Conservation (phyloP, 371 early-diverging fungal species). For the Batkoa obscura region DNA sequence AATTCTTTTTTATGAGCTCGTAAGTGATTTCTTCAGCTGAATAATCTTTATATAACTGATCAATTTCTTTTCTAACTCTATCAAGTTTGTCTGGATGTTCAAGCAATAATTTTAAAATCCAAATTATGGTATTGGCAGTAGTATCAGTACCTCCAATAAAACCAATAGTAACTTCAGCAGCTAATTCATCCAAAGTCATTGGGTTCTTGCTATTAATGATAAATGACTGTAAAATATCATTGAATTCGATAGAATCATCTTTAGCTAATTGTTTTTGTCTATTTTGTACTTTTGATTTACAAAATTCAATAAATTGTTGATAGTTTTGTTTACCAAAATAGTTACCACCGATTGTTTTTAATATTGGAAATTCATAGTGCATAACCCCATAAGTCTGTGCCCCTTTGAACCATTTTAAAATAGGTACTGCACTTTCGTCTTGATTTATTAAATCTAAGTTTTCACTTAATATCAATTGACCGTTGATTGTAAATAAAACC, state of each 20-base stretch:
- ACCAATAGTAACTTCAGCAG: constrained; percentile 8
- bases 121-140: constrained; percentile 8
- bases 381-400: constrained; percentile 3
- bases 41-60: not conserved
- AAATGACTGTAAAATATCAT: constrained; percentile 11
- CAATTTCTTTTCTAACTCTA: constrained; percentile 8
- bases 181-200: constrained; percentile 8
- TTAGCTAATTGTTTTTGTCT: not conserved
- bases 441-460: constrained; percentile 22
- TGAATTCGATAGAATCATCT: not conserved
- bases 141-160: constrained; percentile 14
- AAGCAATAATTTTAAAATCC: constrained; percentile 9
- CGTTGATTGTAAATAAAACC: constrained; percentile 18
- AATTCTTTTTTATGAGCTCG: constrained; percentile 10
- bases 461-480: constrained; percentile 24
- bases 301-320: not conserved
- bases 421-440: constrained; percentile 14
- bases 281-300: too few species aligned
- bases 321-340: not conserved
- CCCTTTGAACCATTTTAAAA: constrained; percentile 11
- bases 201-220: constrained; percentile 8
- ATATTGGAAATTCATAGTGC: constrained; percentile 6
- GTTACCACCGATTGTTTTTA: constrained; percentile 1
- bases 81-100: constrained; percentile 7
- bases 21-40: not conserved